phyloP scores from a whole-genome alignment of 2,329 filamentous ascomycete species.

The Thielaviopsis cerberus region DNA sequence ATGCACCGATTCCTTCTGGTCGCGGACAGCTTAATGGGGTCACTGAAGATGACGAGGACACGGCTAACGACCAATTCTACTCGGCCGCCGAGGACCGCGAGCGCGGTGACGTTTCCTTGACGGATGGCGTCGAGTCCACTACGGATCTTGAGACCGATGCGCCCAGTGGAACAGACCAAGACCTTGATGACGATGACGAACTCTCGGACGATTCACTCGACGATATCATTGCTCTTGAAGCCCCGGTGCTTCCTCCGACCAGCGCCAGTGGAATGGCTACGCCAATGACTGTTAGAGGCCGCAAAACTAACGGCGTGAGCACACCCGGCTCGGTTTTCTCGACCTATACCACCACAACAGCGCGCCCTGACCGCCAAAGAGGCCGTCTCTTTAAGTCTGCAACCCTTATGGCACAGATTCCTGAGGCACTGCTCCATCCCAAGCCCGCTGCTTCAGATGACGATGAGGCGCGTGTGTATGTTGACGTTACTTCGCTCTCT shows the following conservation, averaged over 20 bases:
- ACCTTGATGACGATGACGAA: constrained; percentile 60
- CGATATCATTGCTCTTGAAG: constrained; percentile 77
- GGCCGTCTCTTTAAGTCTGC: constrained; percentile 74
- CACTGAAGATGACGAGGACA: constrained; percentile 52
- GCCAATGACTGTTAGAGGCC: constrained; percentile 57
- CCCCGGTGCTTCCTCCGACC: constrained; percentile 59
- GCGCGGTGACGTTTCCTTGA: constrained; percentile 33
- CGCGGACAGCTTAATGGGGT: constrained; percentile 38
- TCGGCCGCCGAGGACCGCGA: constrained; percentile 71
- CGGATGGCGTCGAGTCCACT: constrained; percentile 34
- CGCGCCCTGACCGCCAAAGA: constrained; percentile 50
- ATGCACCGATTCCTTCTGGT: constrained; percentile 27
- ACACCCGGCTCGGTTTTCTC: constrained; percentile 84
- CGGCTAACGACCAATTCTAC: constrained; percentile 77
- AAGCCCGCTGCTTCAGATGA: constrained; percentile 63
- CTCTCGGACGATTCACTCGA: constrained; percentile 83
- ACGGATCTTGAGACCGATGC: constrained; percentile 48
- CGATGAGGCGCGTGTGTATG: constrained; percentile 74
- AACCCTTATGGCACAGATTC: constrained; percentile 51
- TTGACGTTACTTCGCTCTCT: constrained; percentile 68
- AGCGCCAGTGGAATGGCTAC: constrained; percentile 64
- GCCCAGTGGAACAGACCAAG: constrained; percentile 47
- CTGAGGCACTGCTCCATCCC: constrained; percentile 66
- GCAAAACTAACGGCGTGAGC: constrained; percentile 49
- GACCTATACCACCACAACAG: constrained; percentile 67